Evolutionary conservation across 179 eudicot genomes (phyloP), one percentile per base, ranked within the genome.

Genomic region (Beta macrorhiza): DNA sequence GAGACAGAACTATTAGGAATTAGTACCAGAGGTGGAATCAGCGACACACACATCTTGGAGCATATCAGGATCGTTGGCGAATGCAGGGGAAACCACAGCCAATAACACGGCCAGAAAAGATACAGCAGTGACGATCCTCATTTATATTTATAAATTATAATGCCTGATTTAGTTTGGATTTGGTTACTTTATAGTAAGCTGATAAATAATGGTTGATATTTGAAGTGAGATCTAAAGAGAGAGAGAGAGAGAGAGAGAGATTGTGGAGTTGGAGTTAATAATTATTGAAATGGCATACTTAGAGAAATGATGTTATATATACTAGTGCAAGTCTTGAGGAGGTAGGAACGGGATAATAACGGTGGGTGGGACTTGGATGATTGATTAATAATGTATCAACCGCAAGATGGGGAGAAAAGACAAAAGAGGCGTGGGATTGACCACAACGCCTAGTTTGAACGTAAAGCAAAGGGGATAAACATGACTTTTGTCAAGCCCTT

Each of bases 21-120:
- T 25, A 25, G 52, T 78, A 89, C 91, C 90, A 13, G 88, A 80
- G 5, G 79, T 45, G 32, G 78, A 83, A 83, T 91, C 91, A 67
- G 93, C 93, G 22, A 91, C 92, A 22, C 93, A 91, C 70, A 91
- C 81, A 75, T 91, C 93, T 82, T 91, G 93, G 67, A 88, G 92
- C 86, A 83, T 13, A 17, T 89, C 93, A 20, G 92, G 90, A 73
- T 91, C 91, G 65, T 75, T 75, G 20, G 72, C 88, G 7, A 86
- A 42, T 4, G 49, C 84, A 32, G 80, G 63, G 61, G 75, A 19
- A 19, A 52, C 56, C 14, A 64, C 57, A 25, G 57, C 68, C 59
- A 76, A 76, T 45, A 81, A 55, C 70, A 81, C 80, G 82, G 78
- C 47, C 15, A 80, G 51, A 52, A 77, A 9, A 16, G 9, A 64